These are phyloP conservation scores for Quillaja saponaria DNA, from an alignment of 306 rosid genomes.

Conservation along the genomic window DNA sequence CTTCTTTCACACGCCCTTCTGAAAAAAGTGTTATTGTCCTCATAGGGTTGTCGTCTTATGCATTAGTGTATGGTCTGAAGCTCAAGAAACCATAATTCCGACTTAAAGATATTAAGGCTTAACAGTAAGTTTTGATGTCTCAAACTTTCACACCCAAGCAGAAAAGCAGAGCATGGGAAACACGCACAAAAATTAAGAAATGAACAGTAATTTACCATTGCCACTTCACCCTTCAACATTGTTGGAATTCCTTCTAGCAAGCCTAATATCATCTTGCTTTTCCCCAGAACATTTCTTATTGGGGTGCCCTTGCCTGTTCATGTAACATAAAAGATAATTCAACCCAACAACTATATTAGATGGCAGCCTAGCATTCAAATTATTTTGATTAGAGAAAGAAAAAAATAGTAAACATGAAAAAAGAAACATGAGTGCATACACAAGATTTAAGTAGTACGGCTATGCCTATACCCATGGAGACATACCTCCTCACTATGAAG, in stretches of 20 bases:
- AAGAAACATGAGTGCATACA: not conserved
- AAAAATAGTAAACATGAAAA: not conserved
- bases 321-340: constrained; percentile 17
- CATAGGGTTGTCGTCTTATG: not conserved
- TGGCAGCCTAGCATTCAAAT: constrained; percentile 13
- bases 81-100: too few relatives aligned
- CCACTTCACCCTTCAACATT: constrained; percentile 92
- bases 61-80: constrained; percentile 13
- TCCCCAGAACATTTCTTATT: constrained; percentile 74
- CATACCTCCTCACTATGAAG: too few relatives aligned
- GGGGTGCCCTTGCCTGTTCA: constrained; percentile 77
- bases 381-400: constrained; percentile 5
- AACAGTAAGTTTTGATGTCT: constrained; percentile 23
- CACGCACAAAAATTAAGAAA: constrained; percentile 3
- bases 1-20: constrained; percentile 13
- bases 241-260: constrained; percentile 95
- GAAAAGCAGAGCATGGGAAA: not conserved
- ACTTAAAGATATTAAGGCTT: too few relatives aligned
- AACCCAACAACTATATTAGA: constrained; percentile 30
- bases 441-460: too few relatives aligned
- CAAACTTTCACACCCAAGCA: constrained; percentile 17
- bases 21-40: constrained; percentile 5
- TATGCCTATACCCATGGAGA: too few relatives aligned
- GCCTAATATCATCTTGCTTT: constrained; percentile 87
- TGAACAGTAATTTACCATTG: constrained; percentile 63